These are phyloP conservation scores for Penicillium brevicompactum DNA, from an alignment of 2,329 filamentous ascomycete genomes.

Conservation along the genomic window DNA sequence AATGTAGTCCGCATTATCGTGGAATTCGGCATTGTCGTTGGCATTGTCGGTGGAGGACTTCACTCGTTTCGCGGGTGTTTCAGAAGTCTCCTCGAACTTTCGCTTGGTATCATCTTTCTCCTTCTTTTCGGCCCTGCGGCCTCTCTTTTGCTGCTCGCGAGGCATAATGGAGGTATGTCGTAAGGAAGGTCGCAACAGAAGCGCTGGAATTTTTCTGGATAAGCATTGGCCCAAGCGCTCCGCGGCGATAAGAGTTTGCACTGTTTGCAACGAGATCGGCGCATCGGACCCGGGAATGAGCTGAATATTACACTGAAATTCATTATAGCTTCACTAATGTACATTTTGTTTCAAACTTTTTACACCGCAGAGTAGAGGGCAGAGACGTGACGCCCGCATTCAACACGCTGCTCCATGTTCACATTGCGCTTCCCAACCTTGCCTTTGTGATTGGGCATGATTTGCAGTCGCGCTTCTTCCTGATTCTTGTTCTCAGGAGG, in stretches of 20 bases:
- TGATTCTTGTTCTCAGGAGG: conserved; percentile 65
- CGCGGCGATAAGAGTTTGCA: conserved; percentile 26
- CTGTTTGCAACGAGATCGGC: conserved; percentile 31
- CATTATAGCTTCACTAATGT: conserved; percentile 19
- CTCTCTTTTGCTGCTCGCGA: conserved; percentile 51
- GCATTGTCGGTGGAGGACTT: conserved; percentile 31
- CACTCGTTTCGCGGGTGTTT: conserved; percentile 41
- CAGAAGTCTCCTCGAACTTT: conserved; percentile 37
- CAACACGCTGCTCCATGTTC: conserved; percentile 80
- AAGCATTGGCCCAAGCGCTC: conserved; percentile 42
- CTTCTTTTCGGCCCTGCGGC: conserved; percentile 47
- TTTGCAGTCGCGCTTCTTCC: conserved; percentile 72
- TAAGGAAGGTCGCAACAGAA: conserved; percentile 5
- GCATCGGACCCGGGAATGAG: background rate
- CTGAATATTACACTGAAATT: conserved; percentile 7
- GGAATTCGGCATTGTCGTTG: conserved; percentile 19
- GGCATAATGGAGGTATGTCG: conserved; percentile 39
- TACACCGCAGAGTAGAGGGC: conserved; percentile 74
- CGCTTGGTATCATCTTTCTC: conserved; percentile 42
- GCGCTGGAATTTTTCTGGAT: conserved; percentile 35
- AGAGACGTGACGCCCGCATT: conserved; percentile 80
- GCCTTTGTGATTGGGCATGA: conserved; percentile 75
- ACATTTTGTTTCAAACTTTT: conserved; percentile 17
- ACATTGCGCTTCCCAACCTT: conserved; percentile 70
- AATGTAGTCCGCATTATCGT: conserved; percentile 40